Percentiles rank a stretch among this genome's conserved stretches.
phyloP scores from a whole-genome alignment of 352 stramenopile species.

The Globisporangium perplexum region DNA sequence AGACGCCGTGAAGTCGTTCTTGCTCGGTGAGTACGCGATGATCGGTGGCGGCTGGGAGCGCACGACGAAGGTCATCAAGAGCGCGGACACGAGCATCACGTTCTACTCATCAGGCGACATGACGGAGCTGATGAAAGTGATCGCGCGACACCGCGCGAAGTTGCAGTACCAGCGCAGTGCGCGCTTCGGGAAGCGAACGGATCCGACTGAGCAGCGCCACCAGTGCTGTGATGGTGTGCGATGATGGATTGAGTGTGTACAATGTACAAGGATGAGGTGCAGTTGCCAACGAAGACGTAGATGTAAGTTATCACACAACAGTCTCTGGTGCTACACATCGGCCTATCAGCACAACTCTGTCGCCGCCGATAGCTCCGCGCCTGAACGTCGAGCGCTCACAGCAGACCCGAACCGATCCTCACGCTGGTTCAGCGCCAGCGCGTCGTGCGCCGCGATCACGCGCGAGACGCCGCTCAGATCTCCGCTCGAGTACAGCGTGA shows the following conservation, averaged over 20 bases:
- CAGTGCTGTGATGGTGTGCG: slow-evolving; percentile 1
- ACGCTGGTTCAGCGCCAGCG: slow-evolving; percentile 16
- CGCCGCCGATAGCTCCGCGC: no score
- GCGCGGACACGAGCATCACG: slow-evolving; percentile 13
- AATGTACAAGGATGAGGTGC: no score
- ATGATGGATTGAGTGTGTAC: no score
- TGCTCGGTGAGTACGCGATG: slow-evolving; percentile 18
- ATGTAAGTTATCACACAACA: no score
- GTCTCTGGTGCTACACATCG: no score
- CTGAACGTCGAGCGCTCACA: neutral
- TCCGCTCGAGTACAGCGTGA: slow-evolving; percentile 23
- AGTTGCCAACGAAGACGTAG: no score
- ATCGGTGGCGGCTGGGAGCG: slow-evolving; percentile 14
- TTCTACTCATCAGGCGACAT: slow-evolving; percentile 31
- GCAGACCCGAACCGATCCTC: slow-evolving; percentile 14
- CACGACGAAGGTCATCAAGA: slow-evolving; percentile 10
- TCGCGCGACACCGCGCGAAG: slow-evolving; percentile 9
- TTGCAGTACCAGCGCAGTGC: slow-evolving; percentile 18
- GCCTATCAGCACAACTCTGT: no score
- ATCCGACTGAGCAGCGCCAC: neutral
- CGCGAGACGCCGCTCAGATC: slow-evolving; percentile 19
- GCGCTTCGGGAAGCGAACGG: slow-evolving; percentile 15
- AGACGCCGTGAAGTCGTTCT: slow-evolving; percentile 19
- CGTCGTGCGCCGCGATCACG: slow-evolving; percentile 9
- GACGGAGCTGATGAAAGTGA: slow-evolving; percentile 18